phyloP scores from a whole-genome alignment of 1,284 basidiomycete species.

The Leccinum huronense region DNA sequence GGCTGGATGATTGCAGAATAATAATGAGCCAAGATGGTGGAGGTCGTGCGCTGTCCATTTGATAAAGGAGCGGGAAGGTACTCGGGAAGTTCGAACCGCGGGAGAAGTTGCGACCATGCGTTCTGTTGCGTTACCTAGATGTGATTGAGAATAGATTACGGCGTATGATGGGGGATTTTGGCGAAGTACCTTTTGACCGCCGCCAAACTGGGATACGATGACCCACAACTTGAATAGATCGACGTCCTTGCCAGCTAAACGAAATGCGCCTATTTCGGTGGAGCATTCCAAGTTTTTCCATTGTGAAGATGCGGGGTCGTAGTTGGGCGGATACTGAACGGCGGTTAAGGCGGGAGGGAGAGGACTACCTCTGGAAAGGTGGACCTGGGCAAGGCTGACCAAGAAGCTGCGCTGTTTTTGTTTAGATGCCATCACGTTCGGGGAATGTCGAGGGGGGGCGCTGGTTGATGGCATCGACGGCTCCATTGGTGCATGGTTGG shows the following conservation, averaged over 20 bases:
- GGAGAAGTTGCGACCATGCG: conserved; percentile 52
- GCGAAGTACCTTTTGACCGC: conserved; percentile 52
- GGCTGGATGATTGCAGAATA: conserved; percentile 62
- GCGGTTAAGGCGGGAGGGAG: conserved; percentile 68
- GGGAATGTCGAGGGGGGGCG: conserved; percentile 31
- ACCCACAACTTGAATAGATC: conserved; percentile 72
- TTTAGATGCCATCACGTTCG: conserved; percentile 36
- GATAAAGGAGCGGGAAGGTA: conserved; percentile 45
- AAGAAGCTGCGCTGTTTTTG: conserved; percentile 61
- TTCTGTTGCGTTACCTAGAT: conserved; percentile 39
- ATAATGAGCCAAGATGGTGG: conserved; percentile 50
- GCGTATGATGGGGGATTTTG: conserved; percentile 8
- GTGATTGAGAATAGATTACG: conserved; percentile 8
- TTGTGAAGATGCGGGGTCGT: conserved; percentile 56
- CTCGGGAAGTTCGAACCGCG: conserved; percentile 64
- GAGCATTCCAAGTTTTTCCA: conserved; percentile 65
- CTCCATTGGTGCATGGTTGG: conserved; percentile 43
- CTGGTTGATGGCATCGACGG: conserved; percentile 41
- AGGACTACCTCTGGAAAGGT: conserved; percentile 53
- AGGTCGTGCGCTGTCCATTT: conserved; percentile 48
- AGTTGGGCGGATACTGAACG: conserved; percentile 48
- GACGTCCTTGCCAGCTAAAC: conserved; percentile 75
- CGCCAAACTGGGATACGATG: conserved; percentile 55
- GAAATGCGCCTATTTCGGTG: conserved; percentile 57
- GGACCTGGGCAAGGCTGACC: conserved; percentile 52